phyloP scores from a whole-genome alignment of 108 stramenopile species.

The Cylindrotheca fusiformis region DNA sequence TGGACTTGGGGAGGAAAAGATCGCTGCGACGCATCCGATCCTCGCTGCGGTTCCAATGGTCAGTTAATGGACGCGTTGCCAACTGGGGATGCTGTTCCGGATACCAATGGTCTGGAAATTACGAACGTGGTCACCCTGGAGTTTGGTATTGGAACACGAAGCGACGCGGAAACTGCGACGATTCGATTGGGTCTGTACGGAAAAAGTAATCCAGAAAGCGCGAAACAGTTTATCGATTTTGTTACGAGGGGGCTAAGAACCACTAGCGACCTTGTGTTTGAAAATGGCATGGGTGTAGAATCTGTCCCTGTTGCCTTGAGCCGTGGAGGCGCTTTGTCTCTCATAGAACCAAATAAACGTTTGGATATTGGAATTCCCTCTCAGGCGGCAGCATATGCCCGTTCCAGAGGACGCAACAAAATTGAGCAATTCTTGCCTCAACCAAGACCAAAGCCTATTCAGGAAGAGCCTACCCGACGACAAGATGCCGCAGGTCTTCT shows the following conservation, averaged over 20 bases:
- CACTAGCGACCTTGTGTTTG: conserved; percentile 48
- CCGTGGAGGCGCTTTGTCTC: conserved; percentile 47
- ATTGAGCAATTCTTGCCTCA: conserved; percentile 59
- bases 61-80: conserved; percentile 37
- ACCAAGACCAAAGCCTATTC: conserved; percentile 46
- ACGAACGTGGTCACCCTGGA: conserved; percentile 57
- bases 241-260: conserved; percentile 54
- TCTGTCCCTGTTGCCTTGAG: conserved; percentile 40
- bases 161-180: conserved; percentile 32
- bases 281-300: conserved; percentile 49
- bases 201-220: conserved; percentile 35
- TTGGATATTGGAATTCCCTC: conserved; percentile 73
- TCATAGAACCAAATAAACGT: conserved; percentile 48
- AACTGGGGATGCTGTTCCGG: conserved; percentile 46
- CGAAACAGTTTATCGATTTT: conserved; percentile 54
- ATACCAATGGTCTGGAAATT: conserved; percentile 21
- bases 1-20: conserved; percentile 86
- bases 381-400: conserved; percentile 68
- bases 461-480: conserved; percentile 34
- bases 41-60: conserved; percentile 68
- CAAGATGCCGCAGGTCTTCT: conserved; percentile 66
- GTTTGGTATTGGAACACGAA: conserved; percentile 48
- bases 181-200: conserved; percentile 74
- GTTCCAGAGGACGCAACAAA: conserved; percentile 28
- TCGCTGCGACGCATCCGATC: conserved; percentile 79